Base-by-base conservation (phyloP, 2,329 filamentous ascomycete species). In the Fusarium pseudoanthophilum region DNA sequence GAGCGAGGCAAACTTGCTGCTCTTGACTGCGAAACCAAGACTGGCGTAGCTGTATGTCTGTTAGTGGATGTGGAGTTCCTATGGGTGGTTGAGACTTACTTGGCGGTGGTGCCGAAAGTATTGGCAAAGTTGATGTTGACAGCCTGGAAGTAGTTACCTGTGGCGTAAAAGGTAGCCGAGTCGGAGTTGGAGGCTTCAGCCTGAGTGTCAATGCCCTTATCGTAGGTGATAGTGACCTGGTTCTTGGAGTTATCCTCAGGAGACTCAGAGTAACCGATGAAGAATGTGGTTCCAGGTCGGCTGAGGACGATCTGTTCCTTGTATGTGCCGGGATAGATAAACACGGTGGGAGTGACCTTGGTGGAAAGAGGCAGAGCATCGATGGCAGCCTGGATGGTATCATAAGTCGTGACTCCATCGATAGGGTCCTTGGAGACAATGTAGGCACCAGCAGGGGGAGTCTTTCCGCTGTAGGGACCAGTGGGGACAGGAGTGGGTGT, bases 11-110 rank as follows among this genome's bases (percentile, higher is more conserved):
- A 69, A 77, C 66, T 77, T 77, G 73, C 76, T 86, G 56, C 76
- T 77, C 76, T 76, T 83, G 21, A 87, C 78, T 10, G 84, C 85
- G 26, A 87, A 82, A 13, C 85, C 85, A 70, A 86, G 84, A 39
- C 79, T 82, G 4, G 84, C 85, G 60, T 82, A 78, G 28, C 85
- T 85, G 60, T 18, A 0, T 2, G 2, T 10, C 10, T 28, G 49
- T 76, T 16, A 74, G 64, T 14, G 36, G 2, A 1, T 20, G 18
- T 7, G 1, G 0, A 6, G 9, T 14, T 39, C 3, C 5, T 30
- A 2, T 4, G 4, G 3, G 2, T 2, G 8, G 9, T 20, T 4
- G 7, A 9, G 18, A 53, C 74, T 63, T 68, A 76, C 74, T 76
- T 69, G 51, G 37, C 55, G 1, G 75, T 42, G 2, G 74, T 74